A percentile compares a stretch with the other conserved stretches of the same genome.
phyloP scores from a whole-genome alignment of 2,329 filamentous ascomycete species.

The Stagonosporopsis cucurbitacearum region DNA sequence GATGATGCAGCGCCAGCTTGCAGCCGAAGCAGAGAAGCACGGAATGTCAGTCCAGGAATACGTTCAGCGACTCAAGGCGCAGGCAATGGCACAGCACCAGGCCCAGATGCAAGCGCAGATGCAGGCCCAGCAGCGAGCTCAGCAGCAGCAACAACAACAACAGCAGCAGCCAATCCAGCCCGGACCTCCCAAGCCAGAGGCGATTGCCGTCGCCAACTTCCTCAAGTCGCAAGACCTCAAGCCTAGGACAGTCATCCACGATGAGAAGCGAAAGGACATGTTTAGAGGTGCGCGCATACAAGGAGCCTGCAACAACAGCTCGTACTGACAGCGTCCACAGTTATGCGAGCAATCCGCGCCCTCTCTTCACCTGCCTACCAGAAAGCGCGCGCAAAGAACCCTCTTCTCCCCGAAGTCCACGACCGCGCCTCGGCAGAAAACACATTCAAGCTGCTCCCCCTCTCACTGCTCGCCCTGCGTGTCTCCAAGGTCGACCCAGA shows the following conservation, averaged over 20 bases:
- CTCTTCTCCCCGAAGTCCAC: conserved; percentile 83
- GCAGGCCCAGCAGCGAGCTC: conserved; percentile 44
- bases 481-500: conserved; percentile 79
- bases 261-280: conserved; percentile 97
- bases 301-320: neutral
- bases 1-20: conserved; percentile 81
- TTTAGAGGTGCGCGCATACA: conserved; percentile 73
- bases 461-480: conserved; percentile 91
- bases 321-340: conserved; percentile 54
- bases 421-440: conserved; percentile 91
- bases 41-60: conserved; percentile 88
- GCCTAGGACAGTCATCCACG: conserved; percentile 86
- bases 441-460: conserved; percentile 89
- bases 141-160: conserved; percentile 46
- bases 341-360: conserved; percentile 93
- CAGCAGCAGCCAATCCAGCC: conserved; percentile 69
- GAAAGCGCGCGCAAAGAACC: conserved; percentile 88
- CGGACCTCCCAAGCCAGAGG: conserved; percentile 85
- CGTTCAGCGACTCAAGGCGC: conserved; percentile 62
- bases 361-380: conserved; percentile 88
- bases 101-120: conserved; percentile 42
- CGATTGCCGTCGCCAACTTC: conserved; percentile 88
- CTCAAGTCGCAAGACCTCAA: conserved; percentile 85
- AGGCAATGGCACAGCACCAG: conserved; percentile 64
- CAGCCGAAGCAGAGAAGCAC: conserved; percentile 80